Conservation (phyloP, 2,329 filamentous ascomycete species). For the Ophiostoma sp. region DNA sequence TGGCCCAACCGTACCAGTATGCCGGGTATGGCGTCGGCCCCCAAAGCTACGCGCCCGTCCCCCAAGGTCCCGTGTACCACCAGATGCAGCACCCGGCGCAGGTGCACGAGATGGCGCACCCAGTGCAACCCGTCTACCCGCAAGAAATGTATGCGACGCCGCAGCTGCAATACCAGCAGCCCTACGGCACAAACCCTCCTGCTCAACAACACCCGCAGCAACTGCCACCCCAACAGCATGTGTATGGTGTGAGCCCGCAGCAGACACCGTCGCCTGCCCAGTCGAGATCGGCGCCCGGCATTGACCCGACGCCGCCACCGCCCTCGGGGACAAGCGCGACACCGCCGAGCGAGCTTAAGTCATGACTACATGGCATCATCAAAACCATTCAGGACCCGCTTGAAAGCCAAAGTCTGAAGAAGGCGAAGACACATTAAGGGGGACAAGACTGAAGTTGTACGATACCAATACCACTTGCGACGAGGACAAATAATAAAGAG, state of each 20-base stretch:
- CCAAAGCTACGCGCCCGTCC: neutral
- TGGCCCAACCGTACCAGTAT: neutral
- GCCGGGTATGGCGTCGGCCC: neutral
- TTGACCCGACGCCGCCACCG: neutral
- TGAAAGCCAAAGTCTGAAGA: neutral
- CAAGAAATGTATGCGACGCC: conserved; percentile 6
- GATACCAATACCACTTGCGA: neutral
- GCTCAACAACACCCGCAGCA: neutral
- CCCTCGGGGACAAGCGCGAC: neutral
- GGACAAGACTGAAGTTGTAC: neutral
- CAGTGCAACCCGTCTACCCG: neutral
- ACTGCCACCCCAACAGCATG: neutral
- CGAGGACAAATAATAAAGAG: neutral
- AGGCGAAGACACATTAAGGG: neutral
- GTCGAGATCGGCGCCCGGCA: neutral
- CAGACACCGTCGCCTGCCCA: neutral
- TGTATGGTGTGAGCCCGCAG: neutral
- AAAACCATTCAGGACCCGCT: neutral
- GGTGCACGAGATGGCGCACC: conserved; percentile 10
- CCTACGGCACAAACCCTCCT: neutral
- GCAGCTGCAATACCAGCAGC: conserved; percentile 2
- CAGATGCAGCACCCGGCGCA: neutral
- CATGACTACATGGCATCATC: neutral
- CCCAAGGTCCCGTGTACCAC: neutral
- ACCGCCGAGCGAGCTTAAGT: conserved; percentile 1